These are phyloP conservation scores for Epichloe sp. DNA, from an alignment of 2,329 filamentous ascomycete species.

Conservation along the genomic window DNA sequence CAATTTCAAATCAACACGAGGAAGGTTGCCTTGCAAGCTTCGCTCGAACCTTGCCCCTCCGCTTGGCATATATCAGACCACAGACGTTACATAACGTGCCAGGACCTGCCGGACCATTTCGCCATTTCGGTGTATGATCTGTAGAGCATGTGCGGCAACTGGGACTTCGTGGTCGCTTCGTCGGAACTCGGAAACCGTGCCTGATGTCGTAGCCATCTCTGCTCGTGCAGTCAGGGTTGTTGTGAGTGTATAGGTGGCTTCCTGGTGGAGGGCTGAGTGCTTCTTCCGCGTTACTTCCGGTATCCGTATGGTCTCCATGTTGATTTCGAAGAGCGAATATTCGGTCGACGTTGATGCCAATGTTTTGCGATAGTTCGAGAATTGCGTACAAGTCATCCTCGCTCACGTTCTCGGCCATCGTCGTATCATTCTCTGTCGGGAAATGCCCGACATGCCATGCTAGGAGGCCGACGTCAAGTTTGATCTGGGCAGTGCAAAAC, in stretches of 20 bases:
- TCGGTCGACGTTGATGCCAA: slow-evolving; percentile 5
- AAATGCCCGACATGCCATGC: slow-evolving; percentile 7
- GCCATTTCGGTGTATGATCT: slow-evolving; percentile 65
- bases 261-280: neutral
- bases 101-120: slow-evolving; percentile 59
- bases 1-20: neutral
- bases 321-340: slow-evolving; percentile 7
- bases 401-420: slow-evolving; percentile 1
- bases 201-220: neutral
- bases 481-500: slow-evolving; percentile 2
- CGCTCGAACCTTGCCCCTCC: slow-evolving; percentile 5
- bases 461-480: slow-evolving; percentile 6
- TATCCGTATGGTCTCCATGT: neutral
- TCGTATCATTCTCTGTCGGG: slow-evolving; percentile 1
- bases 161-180: slow-evolving; percentile 13
- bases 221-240: neutral
- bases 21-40: neutral
- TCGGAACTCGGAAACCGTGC: neutral
- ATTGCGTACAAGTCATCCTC: slow-evolving; percentile 7
- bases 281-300: neutral
- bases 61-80: slow-evolving; percentile 36
- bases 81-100: slow-evolving; percentile 63
- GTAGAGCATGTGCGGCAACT: slow-evolving; percentile 41
- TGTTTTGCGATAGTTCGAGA: slow-evolving; percentile 7
- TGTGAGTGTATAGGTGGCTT: neutral